These are phyloP conservation scores for Polytrichum commune DNA, from an alignment of 225 moss, liverwort and hornwort species.

Conservation along the genomic window DNA sequence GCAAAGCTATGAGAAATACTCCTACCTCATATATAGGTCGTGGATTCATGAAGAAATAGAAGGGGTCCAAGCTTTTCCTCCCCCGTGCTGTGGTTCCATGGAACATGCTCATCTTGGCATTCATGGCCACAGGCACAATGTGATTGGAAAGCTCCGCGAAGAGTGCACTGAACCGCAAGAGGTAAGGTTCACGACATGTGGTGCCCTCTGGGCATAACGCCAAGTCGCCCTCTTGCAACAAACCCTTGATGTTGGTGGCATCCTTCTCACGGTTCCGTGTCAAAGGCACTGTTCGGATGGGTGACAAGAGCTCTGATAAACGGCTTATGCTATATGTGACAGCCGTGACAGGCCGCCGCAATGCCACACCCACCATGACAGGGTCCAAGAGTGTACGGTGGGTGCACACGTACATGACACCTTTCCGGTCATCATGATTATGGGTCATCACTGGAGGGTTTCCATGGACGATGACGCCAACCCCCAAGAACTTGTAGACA, in stretches of 20 bases:
- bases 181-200: conserved; percentile 71
- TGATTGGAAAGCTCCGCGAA: conserved; percentile 71
- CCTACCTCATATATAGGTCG: conserved; percentile 51
- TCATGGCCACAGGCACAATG: conserved; percentile 66
- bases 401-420: conserved; percentile 41
- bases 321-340: conserved; percentile 64
- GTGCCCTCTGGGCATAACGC: conserved; percentile 76
- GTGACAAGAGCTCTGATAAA: conserved; percentile 58
- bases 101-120: conserved; percentile 58
- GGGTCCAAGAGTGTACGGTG: conserved; percentile 65
- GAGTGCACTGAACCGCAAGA: conserved; percentile 63
- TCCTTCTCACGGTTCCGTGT: conserved; percentile 48
- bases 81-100: conserved; percentile 61
- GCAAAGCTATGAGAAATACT: no score
- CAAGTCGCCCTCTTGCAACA: conserved; percentile 58
- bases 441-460: conserved; percentile 25
- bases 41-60: conserved; percentile 77
- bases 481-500: conserved; percentile 41
- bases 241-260: conserved; percentile 37
- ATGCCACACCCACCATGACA: conserved; percentile 51
- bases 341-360: conserved; percentile 29
- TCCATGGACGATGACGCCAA: conserved; percentile 39
- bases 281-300: conserved; percentile 55
- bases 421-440: conserved; percentile 15
- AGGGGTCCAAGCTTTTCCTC: conserved; percentile 68